A percentile compares a stretch with the other conserved stretches of the same genome.
phyloP scores from a whole-genome alignment of 306 rosid species.

The Dalbergia cochinchinensis region DNA sequence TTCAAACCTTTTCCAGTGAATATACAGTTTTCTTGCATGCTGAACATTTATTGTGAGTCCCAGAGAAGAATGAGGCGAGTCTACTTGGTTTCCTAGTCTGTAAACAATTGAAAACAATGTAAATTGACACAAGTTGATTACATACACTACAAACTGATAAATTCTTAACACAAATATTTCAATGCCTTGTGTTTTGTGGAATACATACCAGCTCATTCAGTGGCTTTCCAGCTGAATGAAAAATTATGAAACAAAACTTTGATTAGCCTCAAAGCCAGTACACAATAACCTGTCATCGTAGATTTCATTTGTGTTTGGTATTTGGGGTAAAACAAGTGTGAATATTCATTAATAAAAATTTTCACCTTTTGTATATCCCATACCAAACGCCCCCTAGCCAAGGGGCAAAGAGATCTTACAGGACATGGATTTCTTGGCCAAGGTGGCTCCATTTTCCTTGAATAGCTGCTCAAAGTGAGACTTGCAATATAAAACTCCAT shows the following conservation, averaged over 20 bases:
- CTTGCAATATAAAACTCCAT: constrained; percentile 76
- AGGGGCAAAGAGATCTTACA: constrained; percentile 38
- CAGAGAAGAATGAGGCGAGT: constrained; percentile 70
- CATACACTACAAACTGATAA: neutral
- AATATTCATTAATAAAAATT: too few relatives aligned
- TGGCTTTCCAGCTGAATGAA: constrained; percentile 57
- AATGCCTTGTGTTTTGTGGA: neutral
- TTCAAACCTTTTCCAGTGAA: constrained; percentile 73
- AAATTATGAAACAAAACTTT: constrained; percentile 40
- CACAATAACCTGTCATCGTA: neutral
- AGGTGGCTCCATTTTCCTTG: constrained; percentile 57
- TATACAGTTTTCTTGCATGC: constrained; percentile 80
- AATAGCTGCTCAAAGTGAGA: constrained; percentile 75
- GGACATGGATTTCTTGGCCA: constrained; percentile 53
- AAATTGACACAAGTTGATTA: neutral
- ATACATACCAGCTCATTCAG: constrained; percentile 59
- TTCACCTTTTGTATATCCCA: too few relatives aligned
- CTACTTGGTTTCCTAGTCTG: constrained; percentile 76
- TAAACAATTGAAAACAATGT: constrained; percentile 2
- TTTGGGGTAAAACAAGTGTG: too few relatives aligned
- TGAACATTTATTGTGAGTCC: constrained; percentile 87
- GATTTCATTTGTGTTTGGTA: neutral
- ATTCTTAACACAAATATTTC: neutral
- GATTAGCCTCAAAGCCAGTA: constrained; percentile 27
- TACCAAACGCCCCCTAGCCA: too few relatives aligned